A percentile compares a stretch with the other conserved stretches of the same genome.
phyloP scores from a whole-genome alignment of 495 filamentous ascomycete genomes.

The Hypoxylon rickii region DNA sequence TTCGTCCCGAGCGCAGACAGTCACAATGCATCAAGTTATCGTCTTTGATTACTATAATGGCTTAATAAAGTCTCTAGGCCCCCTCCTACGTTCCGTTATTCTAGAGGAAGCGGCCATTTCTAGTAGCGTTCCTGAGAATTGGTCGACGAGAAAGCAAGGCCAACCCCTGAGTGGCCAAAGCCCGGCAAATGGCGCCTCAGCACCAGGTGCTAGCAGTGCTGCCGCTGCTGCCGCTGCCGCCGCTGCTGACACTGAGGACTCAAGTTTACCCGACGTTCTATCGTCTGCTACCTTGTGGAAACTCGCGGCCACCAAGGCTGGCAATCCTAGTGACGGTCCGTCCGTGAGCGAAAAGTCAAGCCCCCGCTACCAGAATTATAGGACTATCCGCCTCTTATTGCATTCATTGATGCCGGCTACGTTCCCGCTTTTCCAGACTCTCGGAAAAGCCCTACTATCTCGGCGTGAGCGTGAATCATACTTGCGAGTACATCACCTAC shows the following conservation, averaged over 20 bases:
- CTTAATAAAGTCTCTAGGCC: constrained; percentile 72
- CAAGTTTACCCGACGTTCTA: constrained; percentile 24
- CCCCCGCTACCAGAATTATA: constrained; percentile 73
- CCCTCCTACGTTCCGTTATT: constrained; percentile 74
- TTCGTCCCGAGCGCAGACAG: constrained; percentile 48
- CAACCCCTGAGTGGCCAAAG: constrained; percentile 20
- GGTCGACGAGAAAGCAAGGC: constrained; percentile 39
- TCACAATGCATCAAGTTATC: constrained; percentile 70
- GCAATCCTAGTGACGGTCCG: constrained; percentile 15
- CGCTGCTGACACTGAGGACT: constrained; percentile 27
- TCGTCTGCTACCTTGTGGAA: constrained; percentile 31
- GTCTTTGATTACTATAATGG: constrained; percentile 76
- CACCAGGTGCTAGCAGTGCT: constrained; percentile 6
- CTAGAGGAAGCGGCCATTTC: constrained; percentile 78
- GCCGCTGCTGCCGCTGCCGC: constrained; percentile 1
- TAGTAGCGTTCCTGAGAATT: constrained; percentile 48
- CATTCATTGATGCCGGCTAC: constrained; percentile 72
- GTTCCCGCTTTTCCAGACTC: constrained; percentile 73
- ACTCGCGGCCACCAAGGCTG: constrained; percentile 19
- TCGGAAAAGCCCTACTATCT: constrained; percentile 78
- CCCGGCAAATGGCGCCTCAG: not conserved
- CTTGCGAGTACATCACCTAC: constrained; percentile 67
- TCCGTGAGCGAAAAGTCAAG: constrained; percentile 45
- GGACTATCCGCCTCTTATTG: constrained; percentile 74
- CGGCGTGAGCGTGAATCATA: constrained; percentile 68